Base-by-base conservation (phyloP, 768 basidiomycete species). In the Boletus reticuloceps region DNA sequence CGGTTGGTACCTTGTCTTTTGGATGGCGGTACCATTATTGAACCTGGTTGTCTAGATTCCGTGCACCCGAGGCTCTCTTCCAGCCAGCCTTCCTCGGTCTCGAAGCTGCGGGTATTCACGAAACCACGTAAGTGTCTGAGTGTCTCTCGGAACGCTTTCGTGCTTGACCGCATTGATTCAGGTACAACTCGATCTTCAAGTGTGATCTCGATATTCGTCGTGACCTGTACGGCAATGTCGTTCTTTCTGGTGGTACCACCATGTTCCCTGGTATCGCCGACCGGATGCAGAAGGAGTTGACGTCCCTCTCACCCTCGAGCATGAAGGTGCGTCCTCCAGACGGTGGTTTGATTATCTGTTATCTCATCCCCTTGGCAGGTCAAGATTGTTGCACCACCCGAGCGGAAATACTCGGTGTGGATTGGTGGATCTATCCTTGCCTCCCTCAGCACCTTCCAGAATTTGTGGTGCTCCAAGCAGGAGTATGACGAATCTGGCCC, bases 261-360 rank as follows among this genome's bases (percentile, higher is more conserved):
- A 94, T 95, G 92, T 94, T 94, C 89, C 86, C 90, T 63, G 94
- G 93, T 79, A 94, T 96, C 65, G 84, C 92, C 63, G 94, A 96
- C 75, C 89, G 94, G 66, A 91, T 96, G 91, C 89, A 92, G 74
- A 94, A 93, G 81, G 93, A 96, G 77, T 79, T 96, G 70, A 89
- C 89, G 20, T 77, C 86, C 20, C 79, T 94, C 62, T 62, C 69
- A 36, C 93, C 94, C 27, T 82, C 89, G 54, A 91, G 88, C 76
- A 89, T 95, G 89, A 95, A 94, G 85, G 81, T 78, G 37, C 31
- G 78, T 69, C 27, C 19, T 27, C 14, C 10, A 14, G 8, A 38
- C 43, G n/a, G 0, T 12, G 19, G 34, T 27, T 34, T 27, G 29
- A 36, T 25, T 14, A 20, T 14, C 12, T 22, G 14, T 50, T 36